Evolutionary conservation across 1,139 yeast genomes (phyloP).

Genomic region (Geotrichum australiense): DNA sequence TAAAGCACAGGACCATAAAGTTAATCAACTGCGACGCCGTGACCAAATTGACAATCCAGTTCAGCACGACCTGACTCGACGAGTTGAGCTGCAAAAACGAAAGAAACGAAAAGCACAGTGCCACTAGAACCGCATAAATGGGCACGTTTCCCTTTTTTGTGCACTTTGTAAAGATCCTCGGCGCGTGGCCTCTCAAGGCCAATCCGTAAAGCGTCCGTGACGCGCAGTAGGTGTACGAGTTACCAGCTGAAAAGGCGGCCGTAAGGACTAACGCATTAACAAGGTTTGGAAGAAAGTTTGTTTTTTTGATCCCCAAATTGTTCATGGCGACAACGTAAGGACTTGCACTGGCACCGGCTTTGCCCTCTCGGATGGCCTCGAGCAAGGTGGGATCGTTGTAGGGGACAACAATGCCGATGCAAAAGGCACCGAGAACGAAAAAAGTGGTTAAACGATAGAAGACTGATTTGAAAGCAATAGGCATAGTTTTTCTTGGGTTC

Average conservation of each 20-base stretch:
- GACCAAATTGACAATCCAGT: conserved; percentile 68
- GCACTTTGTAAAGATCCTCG: conserved; percentile 38
- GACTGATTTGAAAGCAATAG: conserved; percentile 59
- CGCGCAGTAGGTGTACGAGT: conserved; percentile 63
- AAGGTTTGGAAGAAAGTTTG: conserved; percentile 49
- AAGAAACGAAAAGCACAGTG: conserved; percentile 43
- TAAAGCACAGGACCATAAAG: conserved; percentile 55
- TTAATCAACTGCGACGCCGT: conserved; percentile 77
- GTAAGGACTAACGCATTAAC: conserved; percentile 56
- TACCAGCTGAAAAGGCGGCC: conserved; percentile 67
- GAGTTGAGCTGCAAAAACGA: conserved; percentile 54
- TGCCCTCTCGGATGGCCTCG: conserved; percentile 40
- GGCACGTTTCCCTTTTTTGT: conserved; percentile 54
- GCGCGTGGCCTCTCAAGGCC: conserved; percentile 51
- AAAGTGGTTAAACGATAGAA: conserved; percentile 55
- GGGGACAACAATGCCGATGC: conserved; percentile 53
- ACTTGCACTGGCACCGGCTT: conserved; percentile 55
- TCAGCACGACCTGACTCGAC: conserved; percentile 57
- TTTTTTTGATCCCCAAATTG: conserved; percentile 39
- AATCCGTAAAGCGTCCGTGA: conserved; percentile 52
- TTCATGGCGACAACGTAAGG: conserved; percentile 62
- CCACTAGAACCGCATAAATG: conserved; percentile 41
- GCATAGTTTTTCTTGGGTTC: conserved; percentile 68
- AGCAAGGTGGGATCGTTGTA: conserved; percentile 44
- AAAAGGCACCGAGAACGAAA: conserved; percentile 56